Evolutionary conservation across 139 green algal species (phyloP), one percentile per base, ranked within the genome.

Genomic region (Tetraselmis chui): DNA sequence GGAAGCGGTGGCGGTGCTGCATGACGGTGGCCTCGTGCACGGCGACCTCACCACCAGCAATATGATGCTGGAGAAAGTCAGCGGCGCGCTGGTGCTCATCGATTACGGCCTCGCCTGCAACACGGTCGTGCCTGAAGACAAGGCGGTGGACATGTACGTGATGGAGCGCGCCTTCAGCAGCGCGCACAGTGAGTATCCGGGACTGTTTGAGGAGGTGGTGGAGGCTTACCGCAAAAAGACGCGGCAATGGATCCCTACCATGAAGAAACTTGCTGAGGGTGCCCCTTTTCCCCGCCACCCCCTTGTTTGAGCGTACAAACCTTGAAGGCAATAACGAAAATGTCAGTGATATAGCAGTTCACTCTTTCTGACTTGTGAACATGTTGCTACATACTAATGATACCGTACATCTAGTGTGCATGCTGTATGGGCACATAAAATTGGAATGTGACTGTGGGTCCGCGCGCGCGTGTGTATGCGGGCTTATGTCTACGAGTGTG

Each of bases 21-120:
- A 98, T 80, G 95, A 98, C 86, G 95, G 92, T 23, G 91, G 91
- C 29, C 78, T 98, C 77, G 88, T 98, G 28, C 95, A 98, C 82
- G 95, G 95, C 32, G 92, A 97, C 87, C 89, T 98, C n/a, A 96
- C 94, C 28, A 95, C 94, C 30, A 94, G 84, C 80, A 97, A 98
- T 82, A 90, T 98, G 80, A 83, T 98, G 31, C 80, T 98, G 28
- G 83, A 87, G 1, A 75, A 84, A 5, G 23, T 0, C 1, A 86
- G 88, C 82, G 80, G 80, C 0, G 79, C 78, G 1, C 78, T 91
- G 86, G 87, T 93, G 22, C 0, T 98, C 1, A 97, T 98, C 30
- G 95, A 98, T 78, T 98, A 98, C 85, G 95, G 95, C 2, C 85
- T 98, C 29, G 87, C 83, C 75, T 89, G 81, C 84, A 96, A 93